Evolutionary conservation across 495 filamentous ascomycete species (phyloP), one percentile per base, ranked within the genome.

Genomic region (Neurospora sp.): DNA sequence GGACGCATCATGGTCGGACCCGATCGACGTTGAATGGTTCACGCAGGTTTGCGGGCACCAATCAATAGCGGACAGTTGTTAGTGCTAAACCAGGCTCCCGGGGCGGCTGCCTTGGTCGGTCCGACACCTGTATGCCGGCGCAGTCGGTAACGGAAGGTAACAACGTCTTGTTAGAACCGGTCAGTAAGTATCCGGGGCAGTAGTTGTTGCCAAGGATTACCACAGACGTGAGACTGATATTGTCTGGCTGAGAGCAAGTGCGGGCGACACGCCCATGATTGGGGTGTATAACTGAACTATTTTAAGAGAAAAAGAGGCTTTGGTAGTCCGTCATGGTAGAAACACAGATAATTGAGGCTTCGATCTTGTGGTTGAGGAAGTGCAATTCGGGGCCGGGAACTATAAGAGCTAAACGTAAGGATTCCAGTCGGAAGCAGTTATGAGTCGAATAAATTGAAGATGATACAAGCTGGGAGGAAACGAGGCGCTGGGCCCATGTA

Each of bases 41-140:
- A 71, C 35, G 38, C 31, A 22, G 42, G 22, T 70, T 71, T 75
- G 73, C 73, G 73, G 73, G 68, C 73, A 75, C 73, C 73, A 75
- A 75, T 75, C 73, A 71, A 42, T 70, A 40, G 22, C 20, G 9
- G n/a, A 20, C 5, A 35, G 39, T 40, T n/a, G 45, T 65, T 18
- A 35, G 35, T 35, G 53, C 53, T 65, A 65, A 65, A 65, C 53
- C 53, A 35, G 27, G 6, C 3, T 8, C 53, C 53, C 53, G 53
- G 53, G 27, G 53, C 53, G 27, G 27, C 27, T 65, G 53, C 27
- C 53, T 65, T 65, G 53, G 27, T 65, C 27, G 53, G 53, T 18
- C 53, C 27, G 27, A 65, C 35, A 65, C 53, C 27, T 65, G 3
- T 65, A 18, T 65, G 53, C 53, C 53, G 53, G 27, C 27, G 22